phyloP scores from a whole-genome alignment of 2,329 filamentous ascomycete species.

The Plectosphaerella plurivora region DNA sequence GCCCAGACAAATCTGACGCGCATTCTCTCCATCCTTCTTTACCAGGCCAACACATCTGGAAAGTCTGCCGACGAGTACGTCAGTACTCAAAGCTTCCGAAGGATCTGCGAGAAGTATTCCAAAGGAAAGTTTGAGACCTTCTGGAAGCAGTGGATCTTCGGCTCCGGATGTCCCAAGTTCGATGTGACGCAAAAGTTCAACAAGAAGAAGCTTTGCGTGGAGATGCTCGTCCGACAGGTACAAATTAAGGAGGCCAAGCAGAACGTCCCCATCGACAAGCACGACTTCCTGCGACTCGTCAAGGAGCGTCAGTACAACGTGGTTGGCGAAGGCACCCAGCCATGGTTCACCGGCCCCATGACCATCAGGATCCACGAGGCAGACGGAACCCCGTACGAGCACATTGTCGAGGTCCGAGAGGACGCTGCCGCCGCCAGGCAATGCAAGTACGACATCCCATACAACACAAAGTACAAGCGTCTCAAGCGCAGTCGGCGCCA shows the following conservation, averaged over 20 bases:
- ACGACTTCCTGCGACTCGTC: conserved; percentile 77
- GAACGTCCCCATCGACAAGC: conserved; percentile 32
- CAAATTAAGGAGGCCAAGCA: conserved; percentile 45
- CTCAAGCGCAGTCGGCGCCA: conserved; percentile 68
- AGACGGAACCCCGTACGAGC: conserved; percentile 95
- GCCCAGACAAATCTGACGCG: conserved; percentile 66
- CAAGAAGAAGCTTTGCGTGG: conserved; percentile 93
- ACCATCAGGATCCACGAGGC: conserved; percentile 97
- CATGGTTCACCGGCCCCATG: conserved; percentile 93
- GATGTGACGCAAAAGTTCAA: conserved; percentile 88
- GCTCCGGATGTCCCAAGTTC: conserved; percentile 85
- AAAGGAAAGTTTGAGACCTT: conserved; percentile 85
- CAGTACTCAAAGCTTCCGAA: conserved; percentile 71
- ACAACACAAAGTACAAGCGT: conserved; percentile 98
- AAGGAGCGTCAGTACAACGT: conserved; percentile 73
- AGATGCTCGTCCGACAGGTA: conserved; percentile 81
- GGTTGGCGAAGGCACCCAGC: conserved; percentile 63
- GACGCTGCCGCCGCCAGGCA: conserved; percentile 60
- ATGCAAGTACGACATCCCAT: conserved; percentile 86
- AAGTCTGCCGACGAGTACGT: conserved; percentile 66
- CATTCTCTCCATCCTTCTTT: conserved; percentile 80
- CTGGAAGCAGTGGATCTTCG: conserved; percentile 89
- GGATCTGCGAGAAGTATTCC: conserved; percentile 81
- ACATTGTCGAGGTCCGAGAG: conserved; percentile 93
- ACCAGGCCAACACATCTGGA: conserved; percentile 70